Evolutionary conservation across 192 early-diverging fungal species (phyloP).

Genomic region (Martensiomyces pterosporus): DNA sequence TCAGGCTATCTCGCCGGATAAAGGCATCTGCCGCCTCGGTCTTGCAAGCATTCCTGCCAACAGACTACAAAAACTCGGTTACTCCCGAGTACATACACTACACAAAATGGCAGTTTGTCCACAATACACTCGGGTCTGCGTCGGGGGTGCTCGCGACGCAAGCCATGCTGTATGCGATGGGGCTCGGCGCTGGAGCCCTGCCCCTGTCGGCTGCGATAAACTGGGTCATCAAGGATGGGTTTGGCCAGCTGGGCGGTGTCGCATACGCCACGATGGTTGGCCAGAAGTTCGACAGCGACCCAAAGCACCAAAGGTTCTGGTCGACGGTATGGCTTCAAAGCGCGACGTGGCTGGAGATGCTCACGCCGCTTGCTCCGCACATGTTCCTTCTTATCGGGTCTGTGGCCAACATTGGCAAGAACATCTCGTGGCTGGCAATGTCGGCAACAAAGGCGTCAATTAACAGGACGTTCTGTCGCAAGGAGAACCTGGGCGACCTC

Average conservation of each 20-base stretch:
- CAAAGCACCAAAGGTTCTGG: constrained; percentile 79
- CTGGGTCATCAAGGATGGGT: constrained; percentile 90
- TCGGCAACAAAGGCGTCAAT: constrained; percentile 80
- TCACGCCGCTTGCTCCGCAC: constrained; percentile 75
- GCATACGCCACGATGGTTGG: constrained; percentile 72
- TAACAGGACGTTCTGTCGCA: constrained; percentile 65
- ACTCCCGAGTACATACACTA: constrained; percentile 70
- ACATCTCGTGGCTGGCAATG: constrained; percentile 81
- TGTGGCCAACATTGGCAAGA: constrained; percentile 79
- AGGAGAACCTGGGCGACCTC: constrained; percentile 81
- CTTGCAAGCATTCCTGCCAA: constrained; percentile 71
- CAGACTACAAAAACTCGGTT: constrained; percentile 69
- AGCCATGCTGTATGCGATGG: constrained; percentile 79
- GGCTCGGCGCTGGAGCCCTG: constrained; percentile 69
- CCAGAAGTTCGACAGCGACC: constrained; percentile 76
- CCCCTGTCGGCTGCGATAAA: constrained; percentile 79
- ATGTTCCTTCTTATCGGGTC: constrained; percentile 71
- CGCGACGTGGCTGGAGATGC: constrained; percentile 70
- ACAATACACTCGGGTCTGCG: constrained; percentile 72
- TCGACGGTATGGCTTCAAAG: constrained; percentile 65
- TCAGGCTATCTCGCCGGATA: too few species aligned
- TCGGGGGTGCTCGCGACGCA: constrained; percentile 81
- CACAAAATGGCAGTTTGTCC: constrained; percentile 73
- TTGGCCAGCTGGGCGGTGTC: constrained; percentile 82
- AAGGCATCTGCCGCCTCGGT: too few species aligned